Evolutionary conservation across 768 basidiomycete genomes (phyloP), one percentile per base, ranked within the genome.

Genomic region (Paxillus involutus): DNA sequence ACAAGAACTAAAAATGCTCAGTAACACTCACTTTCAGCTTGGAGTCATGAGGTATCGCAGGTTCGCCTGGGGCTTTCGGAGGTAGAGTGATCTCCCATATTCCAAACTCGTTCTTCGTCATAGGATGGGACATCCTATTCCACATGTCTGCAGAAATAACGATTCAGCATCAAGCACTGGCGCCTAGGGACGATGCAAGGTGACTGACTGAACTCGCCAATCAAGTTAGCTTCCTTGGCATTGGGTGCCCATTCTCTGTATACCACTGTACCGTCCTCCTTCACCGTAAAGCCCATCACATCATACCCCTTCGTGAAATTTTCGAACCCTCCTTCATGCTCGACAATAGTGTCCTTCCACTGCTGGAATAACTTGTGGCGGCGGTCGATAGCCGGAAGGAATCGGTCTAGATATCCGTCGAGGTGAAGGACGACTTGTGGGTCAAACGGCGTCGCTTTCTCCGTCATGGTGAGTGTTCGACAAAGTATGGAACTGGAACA

Each of bases 171-270:
- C 49, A 59, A 45, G 40, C 24, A 32, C 47, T 11, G 35, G 26
- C 32, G 40, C 26, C 43, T 40, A 46, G 29, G 41, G 49, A 19
- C 11, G 29, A 10, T 48, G 32, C 12, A 30, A 44, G 52, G 48
- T 56, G 44, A 83, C 93, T 71, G 59, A 98, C 95, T 99, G 78
- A 99, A 99, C 44, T 99, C 96, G 42, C 97, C 97, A 62, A 93
- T 93, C 52, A 99, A 73, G 67, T 75, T 80, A 3, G 95, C 96
- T 62, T 88, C 86, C 43, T 64, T 74, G 16, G 89, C 95, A 60
- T 90, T 91, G 0, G 97, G 95, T 9, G 97, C 96, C 97, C 97
- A 99, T 69, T 99, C 97, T 62, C 91, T 79, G 71, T 98, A 98
- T 8, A 80, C 73, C 30, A 98, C 81, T 29, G 85, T 78, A 49